Evolutionary conservation across 169 alveolate genomes (phyloP).

Genomic region (Toxoplasma gondii): DNA sequence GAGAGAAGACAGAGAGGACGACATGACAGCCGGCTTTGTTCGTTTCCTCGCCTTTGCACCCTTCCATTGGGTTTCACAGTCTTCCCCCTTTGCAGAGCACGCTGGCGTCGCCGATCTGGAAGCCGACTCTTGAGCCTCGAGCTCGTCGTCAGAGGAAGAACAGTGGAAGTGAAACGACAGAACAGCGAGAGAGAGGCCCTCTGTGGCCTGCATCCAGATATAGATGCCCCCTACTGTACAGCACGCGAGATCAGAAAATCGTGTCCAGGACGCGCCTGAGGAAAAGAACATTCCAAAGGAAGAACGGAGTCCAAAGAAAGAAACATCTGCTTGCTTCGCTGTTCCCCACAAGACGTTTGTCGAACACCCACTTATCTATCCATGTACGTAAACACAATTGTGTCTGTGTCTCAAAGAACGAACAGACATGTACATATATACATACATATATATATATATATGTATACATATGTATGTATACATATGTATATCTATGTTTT

Average conservation of each 20-base stretch:
- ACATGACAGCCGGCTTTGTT: neutral
- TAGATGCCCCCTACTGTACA: neutral
- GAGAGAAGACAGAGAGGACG: neutral
- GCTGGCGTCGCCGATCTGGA: neutral
- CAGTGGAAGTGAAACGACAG: neutral
- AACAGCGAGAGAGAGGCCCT: neutral
- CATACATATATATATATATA: no score
- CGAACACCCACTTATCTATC: no score
- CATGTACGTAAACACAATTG: no score
- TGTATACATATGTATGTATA: no score
- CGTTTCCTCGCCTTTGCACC: neutral
- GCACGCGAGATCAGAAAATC: neutral
- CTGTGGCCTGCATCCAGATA: neutral
- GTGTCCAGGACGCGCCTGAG: neutral
- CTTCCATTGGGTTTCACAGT: neutral
- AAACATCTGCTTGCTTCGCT: no score
- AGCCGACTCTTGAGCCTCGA: neutral
- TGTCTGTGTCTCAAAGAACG: no score
- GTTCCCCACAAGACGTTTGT: no score
- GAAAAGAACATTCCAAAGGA: neutral
- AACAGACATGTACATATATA: no score
- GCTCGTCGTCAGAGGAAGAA: neutral
- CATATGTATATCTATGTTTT: no score
- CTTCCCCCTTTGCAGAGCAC: neutral
- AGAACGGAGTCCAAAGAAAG: neutral